Percentiles rank a stretch among this genome's conserved stretches.
Conservation (phyloP, 1,284 basidiomycete genomes). For the Ceratorhiza oryzae-sativae region DNA sequence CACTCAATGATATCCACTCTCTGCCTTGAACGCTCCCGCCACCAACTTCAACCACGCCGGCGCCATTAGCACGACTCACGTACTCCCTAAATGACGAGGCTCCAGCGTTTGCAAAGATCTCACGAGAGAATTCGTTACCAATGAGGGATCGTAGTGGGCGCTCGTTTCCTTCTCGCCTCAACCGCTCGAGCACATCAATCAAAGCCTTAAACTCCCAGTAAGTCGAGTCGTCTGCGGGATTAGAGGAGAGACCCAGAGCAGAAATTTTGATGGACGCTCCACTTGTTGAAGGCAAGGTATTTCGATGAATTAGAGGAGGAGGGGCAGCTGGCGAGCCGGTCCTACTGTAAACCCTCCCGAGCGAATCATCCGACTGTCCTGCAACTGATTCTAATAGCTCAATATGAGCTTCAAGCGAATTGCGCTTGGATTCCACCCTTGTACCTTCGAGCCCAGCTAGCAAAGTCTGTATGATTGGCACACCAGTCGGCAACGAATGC, state of each 20-base stretch:
- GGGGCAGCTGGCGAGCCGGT: neutral
- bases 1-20: constrained; percentile 29
- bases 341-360: constrained; percentile 15
- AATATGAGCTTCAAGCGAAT: neutral
- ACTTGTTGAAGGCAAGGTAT: neutral
- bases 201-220: constrained; percentile 5
- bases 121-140: constrained; percentile 17
- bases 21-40: constrained; percentile 26
- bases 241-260: neutral
- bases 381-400: neutral
- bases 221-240: constrained; percentile 1
- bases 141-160: constrained; percentile 22
- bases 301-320: constrained; percentile 15
- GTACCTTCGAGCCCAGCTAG: constrained; percentile 26
- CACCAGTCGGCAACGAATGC: neutral
- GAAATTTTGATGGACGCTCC: neutral
- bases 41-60: constrained; percentile 25
- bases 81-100: constrained; percentile 29
- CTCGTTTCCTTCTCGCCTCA: neutral
- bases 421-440: neutral
- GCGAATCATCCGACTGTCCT: neutral
- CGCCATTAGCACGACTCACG: constrained; percentile 7
- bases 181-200: constrained; percentile 20
- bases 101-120: neutral
- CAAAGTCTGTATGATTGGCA: constrained; percentile 21